A percentile compares a stretch with the other conserved stretches of the same genome.
These are phyloP conservation scores for Piper betle DNA, from an alignment of 164 flowering plant species.

Conservation along the genomic window DNA sequence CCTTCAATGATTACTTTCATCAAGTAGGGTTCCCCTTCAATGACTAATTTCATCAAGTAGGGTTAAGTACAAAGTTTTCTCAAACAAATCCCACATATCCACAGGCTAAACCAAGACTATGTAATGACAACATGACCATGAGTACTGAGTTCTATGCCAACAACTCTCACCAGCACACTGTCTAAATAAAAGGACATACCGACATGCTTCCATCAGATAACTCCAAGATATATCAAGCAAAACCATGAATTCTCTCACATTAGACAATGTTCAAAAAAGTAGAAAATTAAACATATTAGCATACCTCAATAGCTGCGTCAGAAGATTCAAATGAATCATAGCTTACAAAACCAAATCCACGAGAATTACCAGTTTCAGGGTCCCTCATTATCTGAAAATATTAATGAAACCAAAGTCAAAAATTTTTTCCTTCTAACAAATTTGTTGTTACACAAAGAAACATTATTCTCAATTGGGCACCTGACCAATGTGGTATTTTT, in stretches of 20 bases:
- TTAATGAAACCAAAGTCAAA: neutral
- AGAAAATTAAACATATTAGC: neutral
- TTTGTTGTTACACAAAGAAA: neutral
- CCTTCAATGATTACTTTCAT: too few relatives aligned
- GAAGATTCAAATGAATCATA: slow-evolving; percentile 98
- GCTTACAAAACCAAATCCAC: slow-evolving; percentile 97
- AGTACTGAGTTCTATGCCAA: too few relatives aligned
- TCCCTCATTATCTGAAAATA: slow-evolving; percentile 88
- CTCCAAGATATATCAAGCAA: neutral
- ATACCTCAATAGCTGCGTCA: slow-evolving; percentile 99
- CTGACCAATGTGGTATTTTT: neutral
- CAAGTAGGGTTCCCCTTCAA: too few relatives aligned
- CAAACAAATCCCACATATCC: too few relatives aligned
- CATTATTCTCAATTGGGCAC: neutral
- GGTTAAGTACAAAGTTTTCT: too few relatives aligned
- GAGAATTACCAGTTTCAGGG: slow-evolving; percentile 97
- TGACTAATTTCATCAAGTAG: too few relatives aligned
- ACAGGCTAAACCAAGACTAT: too few relatives aligned
- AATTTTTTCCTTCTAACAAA: too few relatives aligned
- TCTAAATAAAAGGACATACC: too few relatives aligned
- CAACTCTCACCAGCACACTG: too few relatives aligned
- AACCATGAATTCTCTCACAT: neutral
- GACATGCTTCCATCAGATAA: neutral
- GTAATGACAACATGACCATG: too few relatives aligned
- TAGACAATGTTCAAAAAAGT: neutral